These are phyloP conservation scores for Herpetomonas tarakana DNA, from an alignment of 208 protist species.

Conservation along the genomic window DNA sequence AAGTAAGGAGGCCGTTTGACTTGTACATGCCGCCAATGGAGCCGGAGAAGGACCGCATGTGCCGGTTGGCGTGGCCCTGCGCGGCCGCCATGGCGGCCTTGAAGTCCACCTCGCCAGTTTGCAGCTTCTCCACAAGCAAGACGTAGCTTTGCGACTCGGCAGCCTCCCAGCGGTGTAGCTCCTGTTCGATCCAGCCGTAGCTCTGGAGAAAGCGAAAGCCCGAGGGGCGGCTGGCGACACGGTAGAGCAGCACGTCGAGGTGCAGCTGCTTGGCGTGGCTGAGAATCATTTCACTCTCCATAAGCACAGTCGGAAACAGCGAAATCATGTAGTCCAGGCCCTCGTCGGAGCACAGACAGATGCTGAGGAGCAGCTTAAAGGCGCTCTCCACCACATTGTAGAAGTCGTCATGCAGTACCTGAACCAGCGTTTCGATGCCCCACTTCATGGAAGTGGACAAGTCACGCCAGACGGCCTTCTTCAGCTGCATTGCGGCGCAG, in stretches of 20 bases:
- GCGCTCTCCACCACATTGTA: slow-evolving; percentile 75
- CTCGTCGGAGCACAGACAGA: slow-evolving; percentile 84
- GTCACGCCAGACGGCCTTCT: slow-evolving; percentile 78
- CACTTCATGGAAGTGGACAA: slow-evolving; percentile 85
- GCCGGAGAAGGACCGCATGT: slow-evolving; percentile 53
- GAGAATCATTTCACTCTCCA: slow-evolving; percentile 79
- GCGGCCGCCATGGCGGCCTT: slow-evolving; percentile 10
- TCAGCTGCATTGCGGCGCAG: slow-evolving; percentile 72
- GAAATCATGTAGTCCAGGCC: slow-evolving; percentile 85
- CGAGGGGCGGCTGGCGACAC: slow-evolving; percentile 62
- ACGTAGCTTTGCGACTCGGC: slow-evolving; percentile 56
- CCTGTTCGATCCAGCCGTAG: slow-evolving; percentile 83
- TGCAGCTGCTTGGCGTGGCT: slow-evolving; percentile 62
- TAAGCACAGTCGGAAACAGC: slow-evolving; percentile 71
- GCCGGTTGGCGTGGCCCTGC: slow-evolving; percentile 12
- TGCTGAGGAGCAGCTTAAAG: slow-evolving; percentile 79
- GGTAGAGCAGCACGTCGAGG: slow-evolving; percentile 72
- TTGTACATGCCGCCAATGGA: slow-evolving; percentile 13
- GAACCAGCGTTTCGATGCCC: slow-evolving; percentile 81
- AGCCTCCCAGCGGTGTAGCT: slow-evolving; percentile 80
- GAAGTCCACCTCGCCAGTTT: slow-evolving; percentile 22
- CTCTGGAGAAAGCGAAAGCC: slow-evolving; percentile 85
- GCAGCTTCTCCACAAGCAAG: slow-evolving; percentile 43
- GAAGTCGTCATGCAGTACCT: slow-evolving; percentile 72
- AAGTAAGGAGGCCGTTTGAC: slow-evolving; percentile 6